These are phyloP conservation scores for Lentinula edodes DNA, from an alignment of 768 basidiomycete species.

Conservation along the genomic window DNA sequence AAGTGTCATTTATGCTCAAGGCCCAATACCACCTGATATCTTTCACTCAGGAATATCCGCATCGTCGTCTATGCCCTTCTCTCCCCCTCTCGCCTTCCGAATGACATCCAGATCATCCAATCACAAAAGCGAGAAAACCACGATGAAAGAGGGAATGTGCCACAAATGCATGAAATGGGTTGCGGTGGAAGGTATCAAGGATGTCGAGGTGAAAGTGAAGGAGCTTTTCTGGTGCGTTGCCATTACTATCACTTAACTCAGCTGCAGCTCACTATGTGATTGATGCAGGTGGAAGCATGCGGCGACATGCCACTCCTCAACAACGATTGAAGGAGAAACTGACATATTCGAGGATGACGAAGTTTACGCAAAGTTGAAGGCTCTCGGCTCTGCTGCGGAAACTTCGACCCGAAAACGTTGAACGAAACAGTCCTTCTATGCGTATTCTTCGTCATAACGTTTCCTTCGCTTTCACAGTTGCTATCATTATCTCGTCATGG, in stretches of 20 bases:
- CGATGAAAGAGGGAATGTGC: constrained; percentile 67
- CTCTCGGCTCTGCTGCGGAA: constrained; percentile 9
- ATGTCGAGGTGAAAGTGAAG: constrained; percentile 69
- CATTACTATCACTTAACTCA: not conserved
- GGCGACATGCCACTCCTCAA: constrained; percentile 64
- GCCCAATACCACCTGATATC: constrained; percentile 1
- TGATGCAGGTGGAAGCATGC: constrained; percentile 76
- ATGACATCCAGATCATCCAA: constrained; percentile 35
- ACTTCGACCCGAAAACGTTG: not conserved
- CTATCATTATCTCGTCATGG: not conserved
- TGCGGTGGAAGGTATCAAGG: constrained; percentile 66
- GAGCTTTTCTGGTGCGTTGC: constrained; percentile 70
- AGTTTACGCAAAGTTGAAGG: constrained; percentile 24
- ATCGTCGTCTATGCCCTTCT: constrained; percentile 63
- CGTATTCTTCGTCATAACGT: not conserved
- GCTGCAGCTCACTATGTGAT: not conserved
- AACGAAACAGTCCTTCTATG: not conserved
- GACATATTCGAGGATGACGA: constrained; percentile 54
- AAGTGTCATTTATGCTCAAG: not conserved
- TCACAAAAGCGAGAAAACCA: constrained; percentile 53
- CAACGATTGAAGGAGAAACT: constrained; percentile 48
- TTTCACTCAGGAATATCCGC: constrained; percentile 59
- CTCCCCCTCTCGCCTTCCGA: constrained; percentile 67
- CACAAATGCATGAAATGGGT: constrained; percentile 77
- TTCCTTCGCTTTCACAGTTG: not conserved